Conservation (phyloP, 2,329 filamentous ascomycete species). For the Aspergillus ochraceoroseus region DNA sequence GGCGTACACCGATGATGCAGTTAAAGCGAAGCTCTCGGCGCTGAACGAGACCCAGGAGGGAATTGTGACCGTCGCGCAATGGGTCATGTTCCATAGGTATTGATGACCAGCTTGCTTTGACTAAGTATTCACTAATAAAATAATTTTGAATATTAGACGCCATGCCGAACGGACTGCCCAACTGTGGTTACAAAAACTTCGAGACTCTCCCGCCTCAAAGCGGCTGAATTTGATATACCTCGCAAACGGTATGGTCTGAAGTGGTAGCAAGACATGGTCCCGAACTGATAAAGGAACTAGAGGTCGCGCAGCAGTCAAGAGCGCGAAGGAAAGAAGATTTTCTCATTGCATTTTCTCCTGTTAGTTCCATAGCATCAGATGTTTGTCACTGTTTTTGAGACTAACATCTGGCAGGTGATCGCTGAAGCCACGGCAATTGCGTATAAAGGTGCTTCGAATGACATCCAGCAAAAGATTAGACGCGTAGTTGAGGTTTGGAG, state of each 20-base stretch:
- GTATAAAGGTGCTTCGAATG: slow-evolving; percentile 80
- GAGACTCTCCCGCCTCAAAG: slow-evolving; percentile 79
- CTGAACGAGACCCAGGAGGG: slow-evolving; percentile 97
- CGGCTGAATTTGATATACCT: slow-evolving; percentile 89
- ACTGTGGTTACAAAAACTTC: slow-evolving; percentile 84
- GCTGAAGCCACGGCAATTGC: slow-evolving; percentile 85
- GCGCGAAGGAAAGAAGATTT: slow-evolving; percentile 91
- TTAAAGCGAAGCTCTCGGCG: slow-evolving; percentile 88
- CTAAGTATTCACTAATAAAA: slow-evolving; percentile 16
- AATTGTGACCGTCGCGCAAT: slow-evolving; percentile 93
- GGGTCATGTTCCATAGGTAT: slow-evolving; percentile 99
- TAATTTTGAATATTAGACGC: slow-evolving; percentile 53
- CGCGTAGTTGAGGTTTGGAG: slow-evolving; percentile 94
- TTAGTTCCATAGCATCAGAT: slow-evolving; percentile 26
- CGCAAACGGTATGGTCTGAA: slow-evolving; percentile 69
- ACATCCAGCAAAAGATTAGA: slow-evolving; percentile 81
- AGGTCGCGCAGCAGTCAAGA: slow-evolving; percentile 94
- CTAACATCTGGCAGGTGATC: slow-evolving; percentile 55
- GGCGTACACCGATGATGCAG: slow-evolving; percentile 94
- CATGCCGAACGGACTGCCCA: slow-evolving; percentile 88
- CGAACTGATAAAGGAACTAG: slow-evolving; percentile 46
- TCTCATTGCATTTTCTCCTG: slow-evolving; percentile 80
- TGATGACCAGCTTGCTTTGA: background rate
- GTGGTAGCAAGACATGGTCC: background rate
- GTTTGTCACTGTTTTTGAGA: background rate